phyloP scores from a whole-genome alignment of 2,329 filamentous ascomycete genomes.

The Trichoderma aggressivum region DNA sequence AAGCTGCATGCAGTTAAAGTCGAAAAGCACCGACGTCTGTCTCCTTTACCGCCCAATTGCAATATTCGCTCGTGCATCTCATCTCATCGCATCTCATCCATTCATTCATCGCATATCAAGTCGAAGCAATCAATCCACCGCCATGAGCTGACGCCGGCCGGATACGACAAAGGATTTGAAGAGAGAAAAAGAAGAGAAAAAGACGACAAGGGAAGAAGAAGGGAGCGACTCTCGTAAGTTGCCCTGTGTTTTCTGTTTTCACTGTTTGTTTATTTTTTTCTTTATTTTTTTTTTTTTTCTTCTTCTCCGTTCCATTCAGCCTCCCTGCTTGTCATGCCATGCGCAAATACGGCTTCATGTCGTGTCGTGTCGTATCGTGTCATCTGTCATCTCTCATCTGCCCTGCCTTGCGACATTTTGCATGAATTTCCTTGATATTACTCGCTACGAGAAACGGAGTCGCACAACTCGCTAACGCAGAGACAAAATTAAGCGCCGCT shows the following conservation, averaged over 20 bases:
- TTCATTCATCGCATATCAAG: not conserved
- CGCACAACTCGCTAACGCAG: constrained; percentile 9
- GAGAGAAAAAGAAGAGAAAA: not conserved
- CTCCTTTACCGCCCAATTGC: not conserved
- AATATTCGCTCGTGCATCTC: not conserved
- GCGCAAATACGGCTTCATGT: not conserved
- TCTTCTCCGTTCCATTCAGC: not conserved
- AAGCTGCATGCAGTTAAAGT: not conserved
- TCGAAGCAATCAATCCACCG: not conserved
- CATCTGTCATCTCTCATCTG: not conserved
- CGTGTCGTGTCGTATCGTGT: not conserved
- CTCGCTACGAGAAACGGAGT: not conserved
- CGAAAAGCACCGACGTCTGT: not conserved
- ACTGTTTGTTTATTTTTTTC: not conserved
- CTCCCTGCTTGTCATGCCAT: not conserved
- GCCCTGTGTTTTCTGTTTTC: not conserved
- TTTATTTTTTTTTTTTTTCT: too few species aligned
- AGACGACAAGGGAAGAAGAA: not conserved
- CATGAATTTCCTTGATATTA: not conserved
- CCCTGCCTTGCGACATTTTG: not conserved
- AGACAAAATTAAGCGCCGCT: constrained; percentile 11
- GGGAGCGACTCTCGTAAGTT: not conserved
- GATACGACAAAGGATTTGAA: not conserved
- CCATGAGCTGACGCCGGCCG: not conserved
- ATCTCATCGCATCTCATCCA: not conserved